A percentile compares a stretch with the other conserved stretches of the same genome.
Evolutionary conservation across 2,329 filamentous ascomycete genomes (phyloP).

Genomic region (Nothophoma quercina): DNA sequence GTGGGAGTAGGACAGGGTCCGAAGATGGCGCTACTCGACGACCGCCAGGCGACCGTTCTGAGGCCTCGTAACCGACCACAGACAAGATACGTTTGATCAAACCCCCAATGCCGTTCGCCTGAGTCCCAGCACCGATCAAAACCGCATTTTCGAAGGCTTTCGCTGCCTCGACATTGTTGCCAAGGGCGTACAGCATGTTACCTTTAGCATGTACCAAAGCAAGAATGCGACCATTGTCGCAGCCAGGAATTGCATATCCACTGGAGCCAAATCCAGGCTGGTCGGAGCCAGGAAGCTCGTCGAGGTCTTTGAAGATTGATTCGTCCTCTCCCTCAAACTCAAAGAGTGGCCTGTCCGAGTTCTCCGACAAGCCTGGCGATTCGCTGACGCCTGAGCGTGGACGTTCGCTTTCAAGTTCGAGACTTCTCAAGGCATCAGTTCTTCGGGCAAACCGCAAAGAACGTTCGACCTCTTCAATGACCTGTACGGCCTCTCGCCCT

Average conservation of each 20-base stretch:
- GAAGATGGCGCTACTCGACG: constrained; percentile 44
- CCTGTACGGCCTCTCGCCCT: constrained; percentile 81
- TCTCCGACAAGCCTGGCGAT: constrained; percentile 61
- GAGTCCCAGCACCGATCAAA: constrained; percentile 80
- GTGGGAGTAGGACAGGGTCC: constrained; percentile 79
- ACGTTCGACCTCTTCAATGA: constrained; percentile 85
- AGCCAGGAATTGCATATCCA: constrained; percentile 83
- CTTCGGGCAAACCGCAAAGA: constrained; percentile 64
- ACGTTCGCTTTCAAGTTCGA: constrained; percentile 66
- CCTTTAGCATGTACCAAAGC: constrained; percentile 96
- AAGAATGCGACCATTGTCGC: constrained; percentile 90
- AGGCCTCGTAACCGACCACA: constrained; percentile 62
- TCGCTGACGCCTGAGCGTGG: constrained; percentile 66
- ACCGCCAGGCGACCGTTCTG: constrained; percentile 43
- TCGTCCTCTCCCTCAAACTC: constrained; percentile 59
- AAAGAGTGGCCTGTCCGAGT: constrained; percentile 64
- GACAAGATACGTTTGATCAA: constrained; percentile 80
- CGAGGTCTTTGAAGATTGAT: constrained; percentile 47
- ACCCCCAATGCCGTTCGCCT: constrained; percentile 73
- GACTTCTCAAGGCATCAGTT: constrained; percentile 56
- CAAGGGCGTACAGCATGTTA: constrained; percentile 94
- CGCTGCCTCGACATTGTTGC: constrained; percentile 81
- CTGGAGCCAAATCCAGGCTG: constrained; percentile 74
- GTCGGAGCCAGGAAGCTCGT: constrained; percentile 51
- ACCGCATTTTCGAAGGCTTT: constrained; percentile 95